Evolutionary conservation across 179 eudicot genomes (phyloP), one percentile per base, ranked within the genome.

Genomic region (Silene coronaria): DNA sequence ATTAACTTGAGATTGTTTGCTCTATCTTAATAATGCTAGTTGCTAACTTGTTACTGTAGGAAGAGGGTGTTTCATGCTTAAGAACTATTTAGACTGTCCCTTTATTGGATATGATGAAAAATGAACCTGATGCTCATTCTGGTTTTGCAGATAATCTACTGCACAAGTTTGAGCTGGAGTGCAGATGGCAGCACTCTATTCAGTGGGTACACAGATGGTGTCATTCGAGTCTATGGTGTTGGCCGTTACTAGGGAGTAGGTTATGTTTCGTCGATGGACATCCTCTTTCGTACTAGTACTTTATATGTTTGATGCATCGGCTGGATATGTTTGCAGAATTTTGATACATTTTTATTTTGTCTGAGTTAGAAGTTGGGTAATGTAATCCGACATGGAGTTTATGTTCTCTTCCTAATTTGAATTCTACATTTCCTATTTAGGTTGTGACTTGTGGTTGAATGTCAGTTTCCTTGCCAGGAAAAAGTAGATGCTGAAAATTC

Each of bases 161-260:
- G 91, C 84, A 88, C 91, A 7, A 79, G 91, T 68, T 81, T 88
- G 83, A 86, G 45, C 77, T 88, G 91, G 91, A 86, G 86, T 26
- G 86, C 88, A 0, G 91, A 88, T 81, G 91, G 91, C 16, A 83
- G 86, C 84, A 88, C 91, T 1, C 72, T 88, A 70, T 88, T 88
- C 85, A 85, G 91, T 76, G 91, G 91, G 5, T 88, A 88, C 84
- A 88, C 91, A 7, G 91, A 88, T 14, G 91, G 91, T 38, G 76
- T 84, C n/a, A 78, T 88, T 76, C 79, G 91, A 63, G 89, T 88
- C 22, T 88, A 86, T 34, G 84, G 85, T 3, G 75, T 84, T 71
- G 84, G 86, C 17, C 87, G 89, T 57, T 86, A 46, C 53, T 88
- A 81, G 74, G 24, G 45, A 58, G 67, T 64, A 73, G 58, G 46